These are phyloP conservation scores for Rubia occidens DNA, from an alignment of 305 asterid species.

Conservation along the genomic window DNA sequence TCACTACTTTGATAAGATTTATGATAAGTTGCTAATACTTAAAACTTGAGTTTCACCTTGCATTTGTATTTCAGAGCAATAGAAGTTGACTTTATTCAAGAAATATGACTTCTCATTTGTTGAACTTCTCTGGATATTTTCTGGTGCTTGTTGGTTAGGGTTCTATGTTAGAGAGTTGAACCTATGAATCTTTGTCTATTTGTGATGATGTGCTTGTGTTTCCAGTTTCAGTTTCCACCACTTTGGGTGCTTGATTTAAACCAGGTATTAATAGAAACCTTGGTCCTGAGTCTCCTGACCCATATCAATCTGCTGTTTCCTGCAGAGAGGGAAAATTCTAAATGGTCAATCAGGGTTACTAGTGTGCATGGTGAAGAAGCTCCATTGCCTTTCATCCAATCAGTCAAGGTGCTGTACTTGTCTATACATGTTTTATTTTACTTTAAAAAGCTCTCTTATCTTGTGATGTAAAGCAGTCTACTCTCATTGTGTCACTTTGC, in stretches of 20 bases:
- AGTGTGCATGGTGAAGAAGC: conserved; percentile 23
- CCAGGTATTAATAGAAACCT: not conserved
- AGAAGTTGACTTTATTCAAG: not conserved
- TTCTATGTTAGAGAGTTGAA: not conserved
- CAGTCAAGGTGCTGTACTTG: conserved; percentile 16
- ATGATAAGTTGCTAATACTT: not conserved
- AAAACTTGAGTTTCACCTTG: not conserved
- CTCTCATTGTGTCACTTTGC: not conserved
- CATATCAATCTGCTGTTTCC: not conserved
- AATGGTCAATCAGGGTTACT: conserved; percentile 17
- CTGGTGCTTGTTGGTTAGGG: not conserved
- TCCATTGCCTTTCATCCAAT: conserved; percentile 20
- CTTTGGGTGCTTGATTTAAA: not conserved
- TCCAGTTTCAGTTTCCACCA: not conserved
- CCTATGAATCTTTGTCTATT: not conserved
- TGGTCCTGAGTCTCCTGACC: conserved; percentile 1
- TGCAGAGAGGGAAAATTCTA: conserved; percentile 15
- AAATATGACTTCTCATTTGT: not conserved
- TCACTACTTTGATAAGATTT: not conserved
- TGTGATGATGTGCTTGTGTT: not conserved
- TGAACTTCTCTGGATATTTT: not conserved
- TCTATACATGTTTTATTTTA: not conserved
- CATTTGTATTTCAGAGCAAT: not conserved
- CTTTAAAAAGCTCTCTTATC: not conserved
- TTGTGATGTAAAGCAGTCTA: not conserved